phyloP scores from a whole-genome alignment of 192 early-diverging fungal species.

The Lobosporangium transversale region DNA sequence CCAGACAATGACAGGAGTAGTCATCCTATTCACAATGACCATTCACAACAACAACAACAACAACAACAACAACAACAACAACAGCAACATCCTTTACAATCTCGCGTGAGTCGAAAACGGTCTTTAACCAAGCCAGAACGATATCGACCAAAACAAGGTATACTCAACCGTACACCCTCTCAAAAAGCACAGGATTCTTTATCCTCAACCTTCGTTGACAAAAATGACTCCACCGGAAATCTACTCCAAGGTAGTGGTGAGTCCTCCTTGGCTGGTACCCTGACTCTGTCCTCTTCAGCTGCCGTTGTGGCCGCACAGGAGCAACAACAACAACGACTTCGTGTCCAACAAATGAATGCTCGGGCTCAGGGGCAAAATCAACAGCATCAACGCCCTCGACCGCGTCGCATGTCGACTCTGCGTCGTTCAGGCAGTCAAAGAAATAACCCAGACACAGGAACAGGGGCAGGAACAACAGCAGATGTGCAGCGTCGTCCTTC shows the following conservation, averaged over 20 bases:
- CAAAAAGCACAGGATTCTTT: constrained; percentile 20
- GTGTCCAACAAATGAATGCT: constrained; percentile 29
- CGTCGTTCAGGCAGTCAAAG: constrained; percentile 34
- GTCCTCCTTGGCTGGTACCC: neutral
- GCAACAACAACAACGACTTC: constrained; percentile 36
- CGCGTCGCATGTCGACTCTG: constrained; percentile 34
- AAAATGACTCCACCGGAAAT: constrained; percentile 40
- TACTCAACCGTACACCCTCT: constrained; percentile 54
- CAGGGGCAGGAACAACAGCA: too few relatives aligned
- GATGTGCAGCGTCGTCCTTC: constrained; percentile 28
- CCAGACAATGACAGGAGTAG: neutral
- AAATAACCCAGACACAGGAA: constrained; percentile 3
- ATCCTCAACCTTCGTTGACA: constrained; percentile 14
- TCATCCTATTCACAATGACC: neutral
- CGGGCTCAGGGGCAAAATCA: too few relatives aligned
- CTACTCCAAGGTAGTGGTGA: constrained; percentile 18
- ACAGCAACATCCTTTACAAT: constrained; percentile 5
- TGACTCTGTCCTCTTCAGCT: constrained; percentile 11
- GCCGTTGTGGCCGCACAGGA: constrained; percentile 27
- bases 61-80: constrained; percentile 6
- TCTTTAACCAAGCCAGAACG: constrained; percentile 63
- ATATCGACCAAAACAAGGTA: constrained; percentile 57
- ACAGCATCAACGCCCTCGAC: constrained; percentile 23
- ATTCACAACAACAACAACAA: neutral
- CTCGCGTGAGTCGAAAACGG: constrained; percentile 41